Conservation (phyloP, 2,329 filamentous ascomycete genomes). For the Sporothrix pseudoabietina region DNA sequence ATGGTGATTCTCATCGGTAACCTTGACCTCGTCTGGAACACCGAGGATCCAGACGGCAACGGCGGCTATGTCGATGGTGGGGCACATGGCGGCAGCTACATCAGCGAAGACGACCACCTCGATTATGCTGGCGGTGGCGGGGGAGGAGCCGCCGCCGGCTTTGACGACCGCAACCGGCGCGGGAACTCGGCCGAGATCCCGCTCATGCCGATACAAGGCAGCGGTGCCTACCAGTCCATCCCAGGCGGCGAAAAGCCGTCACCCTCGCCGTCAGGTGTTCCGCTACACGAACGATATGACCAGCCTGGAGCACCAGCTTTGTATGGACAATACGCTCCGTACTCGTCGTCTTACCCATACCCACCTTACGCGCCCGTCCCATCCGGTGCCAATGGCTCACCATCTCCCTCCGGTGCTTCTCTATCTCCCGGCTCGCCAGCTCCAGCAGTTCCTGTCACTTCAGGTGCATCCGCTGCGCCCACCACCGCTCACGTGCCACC, state of each 20-base stretch:
- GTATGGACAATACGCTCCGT: neutral
- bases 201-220: neutral
- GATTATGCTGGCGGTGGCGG: neutral
- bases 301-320: neutral
- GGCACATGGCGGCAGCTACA: neutral
- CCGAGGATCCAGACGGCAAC: slow-evolving; percentile 25
- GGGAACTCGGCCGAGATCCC: slow-evolving; percentile 21
- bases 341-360: slow-evolving; percentile 6
- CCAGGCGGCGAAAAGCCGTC: slow-evolving; percentile 15
- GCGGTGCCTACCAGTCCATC: slow-evolving; percentile 11
- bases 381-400: slow-evolving; percentile 7
- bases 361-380: neutral
- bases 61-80: slow-evolving; percentile 26
- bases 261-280: neutral
- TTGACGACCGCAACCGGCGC: slow-evolving; percentile 1
- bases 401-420: slow-evolving; percentile 8
- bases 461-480: neutral
- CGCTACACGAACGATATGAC: neutral
- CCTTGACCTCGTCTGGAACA: slow-evolving; percentile 37
- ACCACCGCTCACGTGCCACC: neutral
- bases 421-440: slow-evolving; percentile 14
- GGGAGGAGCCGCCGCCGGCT: neutral
- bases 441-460: neutral
- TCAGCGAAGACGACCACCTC: neutral
- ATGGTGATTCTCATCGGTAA: slow-evolving; percentile 40